These are phyloP conservation scores for Clohesyomyces aquaticus DNA, from an alignment of 495 filamentous ascomycete species.

Conservation along the genomic window DNA sequence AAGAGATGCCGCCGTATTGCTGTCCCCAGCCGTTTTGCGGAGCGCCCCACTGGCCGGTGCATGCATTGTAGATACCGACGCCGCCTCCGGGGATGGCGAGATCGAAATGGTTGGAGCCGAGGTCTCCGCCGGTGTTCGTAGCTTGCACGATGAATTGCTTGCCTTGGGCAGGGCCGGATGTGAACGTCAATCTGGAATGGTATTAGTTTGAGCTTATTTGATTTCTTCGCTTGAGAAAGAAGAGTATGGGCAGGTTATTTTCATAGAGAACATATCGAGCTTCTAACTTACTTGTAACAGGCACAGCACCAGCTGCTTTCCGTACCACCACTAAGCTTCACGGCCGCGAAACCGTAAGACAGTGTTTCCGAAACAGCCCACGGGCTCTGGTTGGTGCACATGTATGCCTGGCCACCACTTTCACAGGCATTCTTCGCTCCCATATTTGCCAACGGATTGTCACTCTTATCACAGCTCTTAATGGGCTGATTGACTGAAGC, in stretches of 20 bases:
- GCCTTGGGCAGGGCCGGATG: slow-evolving; percentile 56
- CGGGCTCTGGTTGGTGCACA: slow-evolving; percentile 65
- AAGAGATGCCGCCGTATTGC: slow-evolving; percentile 63
- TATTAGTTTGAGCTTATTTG: not conserved
- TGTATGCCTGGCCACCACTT: slow-evolving; percentile 60
- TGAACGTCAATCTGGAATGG: slow-evolving; percentile 57
- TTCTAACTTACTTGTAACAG: slow-evolving; percentile 58
- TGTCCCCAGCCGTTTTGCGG: slow-evolving; percentile 62
- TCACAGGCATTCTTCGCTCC: slow-evolving; percentile 53
- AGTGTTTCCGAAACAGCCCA: slow-evolving; percentile 63
- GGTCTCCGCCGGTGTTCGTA: slow-evolving; percentile 66
- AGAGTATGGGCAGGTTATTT: no score
- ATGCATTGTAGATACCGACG: slow-evolving; percentile 67
- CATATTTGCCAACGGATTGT: slow-evolving; percentile 53
- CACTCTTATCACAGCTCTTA: slow-evolving; percentile 60
- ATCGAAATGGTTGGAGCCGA: slow-evolving; percentile 65
- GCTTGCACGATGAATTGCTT: slow-evolving; percentile 72
- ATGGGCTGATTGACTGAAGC: slow-evolving; percentile 56
- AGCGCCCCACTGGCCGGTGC: slow-evolving; percentile 64
- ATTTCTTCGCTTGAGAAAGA: not conserved
- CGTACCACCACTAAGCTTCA: slow-evolving; percentile 56
- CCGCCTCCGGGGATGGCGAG: slow-evolving; percentile 70
- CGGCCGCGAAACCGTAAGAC: slow-evolving; percentile 68
- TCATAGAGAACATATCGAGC: no score
- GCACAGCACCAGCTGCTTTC: slow-evolving; percentile 67